Percentiles rank a stretch among this genome's conserved stretches.
Conservation (phyloP, 2,329 filamentous ascomycete species). For the Sporothrix phasma region DNA sequence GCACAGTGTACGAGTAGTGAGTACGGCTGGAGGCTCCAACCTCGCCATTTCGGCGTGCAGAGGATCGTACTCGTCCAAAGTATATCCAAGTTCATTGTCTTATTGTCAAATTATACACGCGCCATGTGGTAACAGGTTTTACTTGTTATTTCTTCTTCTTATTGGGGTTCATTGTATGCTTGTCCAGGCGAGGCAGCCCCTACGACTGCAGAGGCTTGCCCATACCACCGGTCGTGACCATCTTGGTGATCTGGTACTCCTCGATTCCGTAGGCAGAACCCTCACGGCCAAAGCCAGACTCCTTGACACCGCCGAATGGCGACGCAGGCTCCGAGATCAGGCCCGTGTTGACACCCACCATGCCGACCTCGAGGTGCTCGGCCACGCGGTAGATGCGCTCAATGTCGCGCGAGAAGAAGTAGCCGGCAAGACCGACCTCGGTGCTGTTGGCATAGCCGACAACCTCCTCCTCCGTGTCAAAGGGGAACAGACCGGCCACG, state of each 20-base stretch:
- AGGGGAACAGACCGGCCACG: constrained; percentile 80
- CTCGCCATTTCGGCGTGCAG: no score
- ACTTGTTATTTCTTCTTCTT: neutral
- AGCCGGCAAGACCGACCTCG: constrained; percentile 83
- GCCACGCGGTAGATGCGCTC: constrained; percentile 51
- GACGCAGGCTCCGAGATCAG: constrained; percentile 48
- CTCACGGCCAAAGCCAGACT: constrained; percentile 72
- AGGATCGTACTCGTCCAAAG: no score
- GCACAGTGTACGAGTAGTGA: neutral
- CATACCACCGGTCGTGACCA: constrained; percentile 47
- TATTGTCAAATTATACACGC: no score
- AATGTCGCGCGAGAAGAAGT: constrained; percentile 71
- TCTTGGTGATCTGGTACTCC: constrained; percentile 69
- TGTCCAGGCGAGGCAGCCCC: no score
- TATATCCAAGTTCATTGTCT: no score
- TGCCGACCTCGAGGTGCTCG: constrained; percentile 69
- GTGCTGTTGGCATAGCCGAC: constrained; percentile 70
- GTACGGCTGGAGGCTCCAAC: no score
- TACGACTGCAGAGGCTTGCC: constrained; percentile 40
- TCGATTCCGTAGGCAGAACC: constrained; percentile 67
- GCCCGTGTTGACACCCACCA: constrained; percentile 79
- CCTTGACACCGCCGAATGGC: constrained; percentile 71
- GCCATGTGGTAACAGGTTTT: no score
- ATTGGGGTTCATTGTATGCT: neutral
- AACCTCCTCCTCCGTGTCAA: constrained; percentile 81